Evolutionary conservation across 2,329 filamentous ascomycete species (phyloP).

Genomic region (Colletotrichum sp.): DNA sequence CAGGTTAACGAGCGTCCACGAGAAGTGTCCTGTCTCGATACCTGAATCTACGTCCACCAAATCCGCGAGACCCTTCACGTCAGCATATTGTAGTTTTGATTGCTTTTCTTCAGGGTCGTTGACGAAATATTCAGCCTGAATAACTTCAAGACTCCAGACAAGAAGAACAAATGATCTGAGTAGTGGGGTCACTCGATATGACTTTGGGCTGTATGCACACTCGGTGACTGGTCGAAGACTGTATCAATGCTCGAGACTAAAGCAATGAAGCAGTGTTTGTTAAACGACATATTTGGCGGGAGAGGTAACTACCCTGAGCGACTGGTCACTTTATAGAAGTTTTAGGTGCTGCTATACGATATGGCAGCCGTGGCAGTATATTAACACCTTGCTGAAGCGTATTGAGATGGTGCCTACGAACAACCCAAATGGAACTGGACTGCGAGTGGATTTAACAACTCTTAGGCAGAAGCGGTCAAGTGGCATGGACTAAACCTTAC

Average conservation of each 20-base stretch:
- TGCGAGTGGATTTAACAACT: too few relatives aligned
- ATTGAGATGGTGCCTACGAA: rapidly evolving
- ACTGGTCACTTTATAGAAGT: too few relatives aligned
- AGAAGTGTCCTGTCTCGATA: background rate
- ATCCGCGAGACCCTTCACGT: background rate
- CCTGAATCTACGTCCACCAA: background rate
- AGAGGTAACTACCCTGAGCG: background rate
- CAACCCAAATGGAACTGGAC: too few relatives aligned
- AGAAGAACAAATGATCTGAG: too few relatives aligned
- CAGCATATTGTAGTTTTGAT: background rate
- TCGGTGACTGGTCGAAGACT: background rate
- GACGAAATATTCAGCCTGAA: background rate
- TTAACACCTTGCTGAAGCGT: too few relatives aligned
- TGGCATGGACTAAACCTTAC: rapidly evolving
- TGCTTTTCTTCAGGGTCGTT: background rate
- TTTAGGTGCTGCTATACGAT: too few relatives aligned
- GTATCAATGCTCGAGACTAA: background rate
- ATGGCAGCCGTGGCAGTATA: background rate
- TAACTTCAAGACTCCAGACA: background rate
- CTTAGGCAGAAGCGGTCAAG: too few relatives aligned
- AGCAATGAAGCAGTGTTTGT: background rate
- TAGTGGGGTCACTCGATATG: too few relatives aligned
- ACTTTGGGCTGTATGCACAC: too few relatives aligned
- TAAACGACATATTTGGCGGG: too few relatives aligned
- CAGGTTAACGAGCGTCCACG: too few relatives aligned